These are phyloP conservation scores for Aeschynomene evenia DNA, from an alignment of 306 rosid genomes.

Conservation along the genomic window DNA sequence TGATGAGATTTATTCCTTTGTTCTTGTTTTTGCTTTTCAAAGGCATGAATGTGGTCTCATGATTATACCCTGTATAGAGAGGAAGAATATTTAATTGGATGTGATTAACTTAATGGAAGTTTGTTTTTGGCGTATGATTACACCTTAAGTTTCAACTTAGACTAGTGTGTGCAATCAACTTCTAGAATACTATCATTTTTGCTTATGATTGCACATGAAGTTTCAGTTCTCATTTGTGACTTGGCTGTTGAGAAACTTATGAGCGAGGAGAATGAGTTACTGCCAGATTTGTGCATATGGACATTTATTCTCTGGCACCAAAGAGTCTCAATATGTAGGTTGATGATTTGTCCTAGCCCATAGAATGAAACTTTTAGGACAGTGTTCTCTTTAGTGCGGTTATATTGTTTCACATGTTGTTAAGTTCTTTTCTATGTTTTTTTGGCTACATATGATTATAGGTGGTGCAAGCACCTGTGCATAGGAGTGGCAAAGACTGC, in stretches of 20 bases:
- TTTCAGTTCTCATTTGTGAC: not conserved
- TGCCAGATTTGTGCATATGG: not conserved
- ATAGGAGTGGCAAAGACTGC: not conserved
- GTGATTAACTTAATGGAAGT: not conserved
- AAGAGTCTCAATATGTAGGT: not conserved
- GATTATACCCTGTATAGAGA: not conserved
- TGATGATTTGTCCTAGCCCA: constrained; percentile 1
- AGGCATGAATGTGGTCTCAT: not conserved
- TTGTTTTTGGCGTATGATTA: not conserved
- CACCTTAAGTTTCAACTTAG: not conserved
- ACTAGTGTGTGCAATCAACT: not conserved
- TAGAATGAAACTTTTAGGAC: not conserved
- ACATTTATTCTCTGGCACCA: not conserved
- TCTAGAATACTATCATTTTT: not conserved
- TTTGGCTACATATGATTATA: not conserved
- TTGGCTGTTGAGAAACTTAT: not conserved
- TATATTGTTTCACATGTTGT: not conserved
- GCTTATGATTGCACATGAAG: not conserved
- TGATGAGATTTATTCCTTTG: constrained; percentile 3
- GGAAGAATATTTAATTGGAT: not conserved
- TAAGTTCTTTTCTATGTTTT: not conserved
- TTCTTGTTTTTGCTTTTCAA: not conserved
- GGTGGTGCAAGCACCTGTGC: not conserved
- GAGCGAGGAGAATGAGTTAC: not conserved
- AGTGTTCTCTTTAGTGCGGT: not conserved